Evolutionary conservation across 352 stramenopile species (phyloP).

Genomic region (Peronosclerospora sorghi): DNA sequence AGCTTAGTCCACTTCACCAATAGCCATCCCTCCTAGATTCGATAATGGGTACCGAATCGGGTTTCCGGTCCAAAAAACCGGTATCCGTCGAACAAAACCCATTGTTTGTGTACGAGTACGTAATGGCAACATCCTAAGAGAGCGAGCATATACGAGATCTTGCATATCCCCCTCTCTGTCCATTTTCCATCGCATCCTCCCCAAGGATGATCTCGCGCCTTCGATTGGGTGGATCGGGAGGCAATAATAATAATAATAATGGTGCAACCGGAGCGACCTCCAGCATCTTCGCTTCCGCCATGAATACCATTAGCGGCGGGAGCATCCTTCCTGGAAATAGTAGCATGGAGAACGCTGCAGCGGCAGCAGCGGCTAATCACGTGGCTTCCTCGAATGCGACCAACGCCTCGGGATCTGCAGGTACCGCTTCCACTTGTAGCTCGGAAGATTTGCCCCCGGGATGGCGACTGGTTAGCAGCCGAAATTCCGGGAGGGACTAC

Average conservation of each 20-base stretch:
- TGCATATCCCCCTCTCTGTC: not conserved
- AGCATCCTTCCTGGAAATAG: slow-evolving; percentile 35
- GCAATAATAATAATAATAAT: slow-evolving; percentile 26
- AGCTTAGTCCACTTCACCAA: too few relatives aligned
- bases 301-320: slow-evolving; percentile 34
- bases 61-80: too few relatives aligned
- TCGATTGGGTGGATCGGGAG: slow-evolving; percentile 33
- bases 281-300: slow-evolving; percentile 56
- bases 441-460: slow-evolving; percentile 36
- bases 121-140: too few relatives aligned
- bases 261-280: slow-evolving; percentile 26
- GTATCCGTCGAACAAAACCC: too few relatives aligned
- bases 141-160: too few relatives aligned
- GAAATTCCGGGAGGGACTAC: slow-evolving; percentile 54
- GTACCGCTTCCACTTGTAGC: slow-evolving; percentile 10
- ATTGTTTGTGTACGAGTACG: too few relatives aligned
- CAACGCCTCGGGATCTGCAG: slow-evolving; percentile 14
- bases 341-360: slow-evolving; percentile 29
- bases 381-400: slow-evolving; percentile 9
- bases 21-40: too few relatives aligned
- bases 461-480: slow-evolving; percentile 61
- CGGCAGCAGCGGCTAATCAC: slow-evolving; percentile 26
- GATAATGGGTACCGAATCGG: too few relatives aligned
- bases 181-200: not conserved
- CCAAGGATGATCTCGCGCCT: slow-evolving; percentile 66